phyloP scores from a whole-genome alignment of 2,329 filamentous ascomycete species.

The Orbilia javanica region DNA sequence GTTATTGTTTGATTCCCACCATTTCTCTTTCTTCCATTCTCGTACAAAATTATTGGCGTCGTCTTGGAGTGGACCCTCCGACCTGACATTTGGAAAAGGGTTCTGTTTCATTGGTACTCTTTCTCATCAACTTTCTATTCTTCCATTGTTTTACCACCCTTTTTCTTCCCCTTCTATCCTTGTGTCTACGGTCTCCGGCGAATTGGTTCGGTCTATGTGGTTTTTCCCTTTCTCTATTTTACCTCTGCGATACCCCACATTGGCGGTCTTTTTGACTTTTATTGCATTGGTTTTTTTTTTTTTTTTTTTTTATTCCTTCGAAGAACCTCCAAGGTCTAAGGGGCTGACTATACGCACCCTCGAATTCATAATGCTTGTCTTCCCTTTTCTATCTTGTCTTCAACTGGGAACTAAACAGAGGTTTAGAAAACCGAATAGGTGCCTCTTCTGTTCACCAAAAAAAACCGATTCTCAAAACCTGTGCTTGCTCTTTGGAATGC shows the following conservation, averaged over 20 bases:
- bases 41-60: conserved; percentile 22
- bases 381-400: conserved; percentile 11
- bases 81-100: neutral
- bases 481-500: conserved; percentile 12
- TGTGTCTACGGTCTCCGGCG: conserved; percentile 36
- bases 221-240: conserved; percentile 9
- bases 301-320: neutral
- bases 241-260: conserved; percentile 33
- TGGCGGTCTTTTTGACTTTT: conserved; percentile 43
- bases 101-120: neutral
- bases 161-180: conserved; percentile 7
- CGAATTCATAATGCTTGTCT: conserved; percentile 3
- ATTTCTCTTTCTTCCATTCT: conserved; percentile 18
- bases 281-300: conserved; percentile 14
- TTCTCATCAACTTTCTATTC: conserved; percentile 7
- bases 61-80: neutral
- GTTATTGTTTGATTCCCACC: conserved; percentile 3
- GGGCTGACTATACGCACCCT: conserved; percentile 35
- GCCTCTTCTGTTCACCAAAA: conserved; percentile 52
- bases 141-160: conserved; percentile 21
- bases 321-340: conserved; percentile 9
- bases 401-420: conserved; percentile 50
- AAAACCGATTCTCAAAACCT: neutral
- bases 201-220: conserved; percentile 30
- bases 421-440: conserved; percentile 46